Evolutionary conservation across 2,329 filamentous ascomycete genomes (phyloP).

Genomic region (Sclerotinia glacialis): DNA sequence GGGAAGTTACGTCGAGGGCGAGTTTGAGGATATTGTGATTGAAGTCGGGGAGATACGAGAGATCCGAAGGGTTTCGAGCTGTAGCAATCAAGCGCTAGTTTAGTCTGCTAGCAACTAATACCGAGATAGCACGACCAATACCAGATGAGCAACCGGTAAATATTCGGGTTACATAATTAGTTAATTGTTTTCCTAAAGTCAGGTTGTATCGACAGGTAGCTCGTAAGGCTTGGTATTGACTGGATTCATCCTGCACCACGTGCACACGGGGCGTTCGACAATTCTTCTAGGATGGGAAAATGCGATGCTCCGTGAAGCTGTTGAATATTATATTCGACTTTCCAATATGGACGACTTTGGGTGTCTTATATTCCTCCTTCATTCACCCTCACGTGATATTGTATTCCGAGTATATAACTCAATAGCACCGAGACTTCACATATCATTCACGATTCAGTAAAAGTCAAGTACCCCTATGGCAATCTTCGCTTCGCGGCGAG

Average conservation of each 20-base stretch:
- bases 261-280: background rate
- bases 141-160: constrained; percentile 52
- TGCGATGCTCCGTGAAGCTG: background rate
- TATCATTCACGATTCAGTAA: background rate
- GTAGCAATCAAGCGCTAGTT: constrained; percentile 47
- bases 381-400: background rate
- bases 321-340: too few species aligned
- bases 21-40: constrained; percentile 46
- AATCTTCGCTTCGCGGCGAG: constrained; percentile 5
- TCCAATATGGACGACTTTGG: background rate
- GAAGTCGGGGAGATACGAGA: constrained; percentile 43
- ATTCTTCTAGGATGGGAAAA: background rate
- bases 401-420: background rate
- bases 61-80: constrained; percentile 45
- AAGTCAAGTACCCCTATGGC: background rate
- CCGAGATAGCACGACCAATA: constrained; percentile 45
- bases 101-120: constrained; percentile 42
- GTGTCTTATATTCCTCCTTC: background rate
- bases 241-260: background rate
- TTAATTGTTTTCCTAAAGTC: background rate
- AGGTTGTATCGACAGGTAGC: background rate
- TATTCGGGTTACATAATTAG: constrained; percentile 27
- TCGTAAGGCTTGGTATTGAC: constrained; percentile 9
- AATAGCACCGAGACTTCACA: background rate
- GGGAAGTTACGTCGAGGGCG: constrained; percentile 48